Conservation (phyloP, 768 basidiomycete species). For the Daedaleopsis sinensis region DNA sequence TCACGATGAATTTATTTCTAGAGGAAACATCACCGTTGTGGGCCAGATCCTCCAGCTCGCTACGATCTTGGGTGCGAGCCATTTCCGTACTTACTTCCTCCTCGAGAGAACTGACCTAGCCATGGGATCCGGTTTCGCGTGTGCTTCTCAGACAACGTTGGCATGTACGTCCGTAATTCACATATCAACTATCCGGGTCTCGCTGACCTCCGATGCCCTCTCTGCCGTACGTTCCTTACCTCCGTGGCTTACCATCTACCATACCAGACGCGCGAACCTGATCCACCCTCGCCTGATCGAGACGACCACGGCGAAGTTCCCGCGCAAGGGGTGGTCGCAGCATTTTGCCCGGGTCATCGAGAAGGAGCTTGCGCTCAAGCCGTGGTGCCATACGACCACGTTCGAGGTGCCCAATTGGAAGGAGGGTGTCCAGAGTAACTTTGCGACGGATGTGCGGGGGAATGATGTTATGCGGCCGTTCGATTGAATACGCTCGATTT, state of each 20-base stretch:
- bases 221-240: too few relatives aligned
- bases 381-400: slow-evolving; percentile 52
- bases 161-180: slow-evolving; percentile 37
- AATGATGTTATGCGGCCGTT: slow-evolving; percentile 46
- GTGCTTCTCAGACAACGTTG: slow-evolving; percentile 42
- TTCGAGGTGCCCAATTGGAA: slow-evolving; percentile 51
- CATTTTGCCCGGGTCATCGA: slow-evolving; percentile 47
- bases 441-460: slow-evolving; percentile 48
- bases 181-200: too few relatives aligned
- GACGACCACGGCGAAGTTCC: slow-evolving; percentile 42
- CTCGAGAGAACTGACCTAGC: too few relatives aligned
- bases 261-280: slow-evolving; percentile 44
- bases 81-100: too few relatives aligned
- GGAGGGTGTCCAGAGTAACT: slow-evolving; percentile 46
- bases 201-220: too few relatives aligned
- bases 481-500: slow-evolving; percentile 32
- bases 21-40: slow-evolving; percentile 53
- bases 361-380: slow-evolving; percentile 47
- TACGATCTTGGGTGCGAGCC: slow-evolving; percentile 45
- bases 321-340: slow-evolving; percentile 49
- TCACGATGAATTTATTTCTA: slow-evolving; percentile 13
- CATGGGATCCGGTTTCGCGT: background rate
- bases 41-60: slow-evolving; percentile 54
- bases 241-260: background rate
- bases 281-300: slow-evolving; percentile 44